Base-by-base conservation (phyloP, 306 rosid species). In the Canavalia ensiformis region DNA sequence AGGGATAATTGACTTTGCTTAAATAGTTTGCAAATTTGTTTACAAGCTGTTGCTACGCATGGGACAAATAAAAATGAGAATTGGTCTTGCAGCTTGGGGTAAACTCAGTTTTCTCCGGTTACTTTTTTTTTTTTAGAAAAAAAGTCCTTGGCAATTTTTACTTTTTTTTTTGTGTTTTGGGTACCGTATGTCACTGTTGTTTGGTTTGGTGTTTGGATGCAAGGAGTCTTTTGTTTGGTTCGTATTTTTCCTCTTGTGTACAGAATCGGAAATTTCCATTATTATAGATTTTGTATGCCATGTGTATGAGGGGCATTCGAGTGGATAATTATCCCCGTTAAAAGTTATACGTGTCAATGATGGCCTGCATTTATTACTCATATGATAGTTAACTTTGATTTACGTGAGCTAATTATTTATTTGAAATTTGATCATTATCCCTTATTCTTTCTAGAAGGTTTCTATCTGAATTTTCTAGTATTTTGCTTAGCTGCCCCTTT, bases 1-100 rank as follows among this genome's bases (percentile, higher is more conserved):
- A 55, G 59, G 9, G 33, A 62, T 11, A 81, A 63, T 57, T 76
- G 78, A 66, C 58, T 82, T 76, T 73, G 51, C 65, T 72, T 73
- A 25, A 56, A 46, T 45, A 5, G 29, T 58, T 81, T 50, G 28
- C 29, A 71, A 77, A 60, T 72, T 72, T 44, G 59, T 25, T 72
- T 51, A 44, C 47, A 72, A 66, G 64, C 39, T 45, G 47, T 29
- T 52, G 25, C 59, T 28, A 51, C 60, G 60, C 86, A 73, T 57
- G 75, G 66, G 84, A 7, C 77, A 52, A 30, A 9, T 47, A 31
- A 76, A 86, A 69, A 25, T 72, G 56, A 42, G 67, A 45, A 75
- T 46, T 8, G 74, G 41, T 39, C 50, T 49, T 71, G 34, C 33
- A 46, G 11, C 8, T 34, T 28, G 50, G 66, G 74, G n/a, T 12